A percentile compares a stretch with the other conserved stretches of the same genome.
Evolutionary conservation across 1,284 basidiomycete species (phyloP).

Genomic region (Blastosporella zonata): DNA sequence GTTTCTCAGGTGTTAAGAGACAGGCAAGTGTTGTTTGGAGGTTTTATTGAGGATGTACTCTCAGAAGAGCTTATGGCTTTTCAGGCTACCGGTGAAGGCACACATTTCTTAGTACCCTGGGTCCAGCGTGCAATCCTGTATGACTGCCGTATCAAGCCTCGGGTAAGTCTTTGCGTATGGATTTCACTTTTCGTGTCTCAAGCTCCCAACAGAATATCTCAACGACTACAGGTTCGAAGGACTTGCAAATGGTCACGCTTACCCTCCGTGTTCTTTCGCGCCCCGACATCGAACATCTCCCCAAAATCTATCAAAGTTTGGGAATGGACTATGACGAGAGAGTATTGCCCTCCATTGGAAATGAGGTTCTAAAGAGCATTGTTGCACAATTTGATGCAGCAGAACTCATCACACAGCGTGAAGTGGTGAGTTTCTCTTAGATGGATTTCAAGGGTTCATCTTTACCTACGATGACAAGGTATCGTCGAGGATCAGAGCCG

Average conservation of each 20-base stretch:
- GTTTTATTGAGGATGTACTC: background rate
- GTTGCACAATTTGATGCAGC: slow-evolving; percentile 99
- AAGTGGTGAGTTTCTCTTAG: slow-evolving; percentile 56
- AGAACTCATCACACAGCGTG: slow-evolving; percentile 89
- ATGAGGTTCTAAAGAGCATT: slow-evolving; percentile 97
- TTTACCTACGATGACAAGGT: slow-evolving; percentile 46
- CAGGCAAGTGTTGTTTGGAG: slow-evolving; percentile 39
- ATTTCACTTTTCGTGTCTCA: background rate
- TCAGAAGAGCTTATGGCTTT: background rate
- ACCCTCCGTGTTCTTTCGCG: slow-evolving; percentile 95
- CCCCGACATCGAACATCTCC: slow-evolving; percentile 85
- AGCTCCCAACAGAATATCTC: slow-evolving; percentile 77
- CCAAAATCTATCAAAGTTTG: slow-evolving; percentile 94
- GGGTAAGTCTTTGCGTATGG: slow-evolving; percentile 55
- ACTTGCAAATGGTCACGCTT: slow-evolving; percentile 97
- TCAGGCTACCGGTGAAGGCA: slow-evolving; percentile 90
- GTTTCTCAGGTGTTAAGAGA: slow-evolving; percentile 90
- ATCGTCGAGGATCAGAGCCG: slow-evolving; percentile 91
- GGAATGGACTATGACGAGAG: slow-evolving; percentile 98
- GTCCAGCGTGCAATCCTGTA: slow-evolving; percentile 94
- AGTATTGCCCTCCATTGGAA: slow-evolving; percentile 91
- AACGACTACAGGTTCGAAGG: slow-evolving; percentile 94
- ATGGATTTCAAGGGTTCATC: background rate
- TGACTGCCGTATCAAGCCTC: slow-evolving; percentile 96
- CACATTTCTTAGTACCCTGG: slow-evolving; percentile 96